Evolutionary conservation across 164 flowering plant species (phyloP), one percentile per base, ranked within the genome.

Genomic region (Umbilicus rupestris): DNA sequence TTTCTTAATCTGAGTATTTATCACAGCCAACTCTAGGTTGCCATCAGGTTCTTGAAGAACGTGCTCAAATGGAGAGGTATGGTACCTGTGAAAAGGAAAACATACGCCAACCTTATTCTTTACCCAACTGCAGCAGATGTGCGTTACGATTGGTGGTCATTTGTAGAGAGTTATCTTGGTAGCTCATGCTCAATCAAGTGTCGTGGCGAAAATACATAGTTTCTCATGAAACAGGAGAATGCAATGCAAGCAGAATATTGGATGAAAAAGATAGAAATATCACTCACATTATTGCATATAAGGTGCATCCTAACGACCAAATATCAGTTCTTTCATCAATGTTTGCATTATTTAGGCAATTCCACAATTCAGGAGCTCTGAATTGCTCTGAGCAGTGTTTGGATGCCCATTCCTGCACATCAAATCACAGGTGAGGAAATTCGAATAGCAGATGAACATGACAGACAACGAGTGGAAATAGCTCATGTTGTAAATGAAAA

Each of bases 281-380:
- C 66, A n/a, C 98, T 87, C 70, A 94, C 98, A 94, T 91, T 74
- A 84, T 83, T 70, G 96, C 96, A 82, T 81, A 94, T 44, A 91
- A 72, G 45, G 99, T 91, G 84, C 97, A 94, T 64, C 98, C 98
- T 15, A 94, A 77, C 26, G 98, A 89, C 98, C 98, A 94, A 73
- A 94, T 80, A 79, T 94, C 98, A 58, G 96, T 89, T 78, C 97
- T 89, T 77, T 87, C 98, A 71, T 94, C 98, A 65, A 94, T 83
- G 68, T 85, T 88, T 22, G 88, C 83, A 73, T 91, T 85, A 74
- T 96, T 94, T 60, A 93, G 89, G 73, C 98, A 94, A 75, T 91
- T 97, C 98, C 98, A 94, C 69, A 94, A 81, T 76, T 94, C 98
- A 49, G 98, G 98, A 64, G 98, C 94, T 73, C 97, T 84, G 70